Base-by-base conservation (phyloP, 2,329 filamentous ascomycete species). In the Cadophora malorum region DNA sequence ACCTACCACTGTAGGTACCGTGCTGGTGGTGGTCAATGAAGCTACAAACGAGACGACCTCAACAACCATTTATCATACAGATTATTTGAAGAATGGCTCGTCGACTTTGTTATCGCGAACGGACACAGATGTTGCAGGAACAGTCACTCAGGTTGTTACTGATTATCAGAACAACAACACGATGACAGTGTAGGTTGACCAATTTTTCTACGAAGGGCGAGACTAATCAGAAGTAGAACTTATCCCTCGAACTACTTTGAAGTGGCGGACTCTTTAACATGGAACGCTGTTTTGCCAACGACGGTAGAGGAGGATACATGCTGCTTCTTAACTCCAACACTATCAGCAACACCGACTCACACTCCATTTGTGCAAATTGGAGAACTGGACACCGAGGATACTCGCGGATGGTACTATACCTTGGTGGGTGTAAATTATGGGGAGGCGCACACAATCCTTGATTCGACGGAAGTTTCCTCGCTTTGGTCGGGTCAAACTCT, bases 221-320 rank as follows among this genome's bases (percentile, higher is more conserved):
- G 7, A 55, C 47, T 61, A 28, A 66, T 19, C 7, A 41, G 6
- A 2, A 50, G 3, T 33, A 66, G 64, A 9, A 53, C 56, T 1
- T 66, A 66, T 16, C 64, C 64, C 10, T 62, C 64, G 23, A 66
- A 66, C n/a, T 66, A 66, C 23, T 66, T 66, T 21, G 64, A 56
- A 38, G 56, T 31, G 19, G 64, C 58, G 14, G 56, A 52, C 12
- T 66, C 64, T n/a, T 31, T 66, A 4, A 61, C 56, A 47, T 66
- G 64, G 64, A 25, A 45, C 7, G 64, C 64, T 12, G 21, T 66
- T 50, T 31, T 66, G n/a, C 64, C 64, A 6, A 66, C 64, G 5
- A 25, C 28, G n/a, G 21, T 62, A 19, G 47, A 62, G 23, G 61
- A 66, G 10, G 45, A 19, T 16, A 66, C 64, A n/a, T 66, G 64